Conservation (phyloP, 495 filamentous ascomycete genomes). For the Pyrenopolyporus hunteri region DNA sequence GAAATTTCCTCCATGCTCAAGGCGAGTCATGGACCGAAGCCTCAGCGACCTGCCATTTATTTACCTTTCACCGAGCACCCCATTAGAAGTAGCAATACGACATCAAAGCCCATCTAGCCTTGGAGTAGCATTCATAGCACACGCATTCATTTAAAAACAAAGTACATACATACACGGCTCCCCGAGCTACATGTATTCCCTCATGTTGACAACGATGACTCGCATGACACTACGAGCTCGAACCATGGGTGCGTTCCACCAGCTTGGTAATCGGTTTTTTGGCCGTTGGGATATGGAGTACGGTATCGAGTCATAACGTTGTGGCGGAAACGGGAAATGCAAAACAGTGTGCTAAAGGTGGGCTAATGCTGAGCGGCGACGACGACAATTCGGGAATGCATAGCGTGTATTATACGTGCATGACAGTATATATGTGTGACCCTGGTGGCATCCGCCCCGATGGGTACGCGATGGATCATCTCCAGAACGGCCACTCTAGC, state of each 20-base stretch:
- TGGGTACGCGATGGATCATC: constrained; percentile 25
- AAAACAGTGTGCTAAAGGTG: constrained; percentile 6
- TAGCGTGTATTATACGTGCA: constrained; percentile 14
- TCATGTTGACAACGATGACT: constrained; percentile 25
- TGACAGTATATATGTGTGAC: constrained; percentile 9
- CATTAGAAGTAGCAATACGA: constrained; percentile 8
- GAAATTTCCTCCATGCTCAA: constrained; percentile 8
- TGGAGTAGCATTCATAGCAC: not conserved
- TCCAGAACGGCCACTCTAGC: constrained; percentile 27
- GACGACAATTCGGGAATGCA: constrained; percentile 34
- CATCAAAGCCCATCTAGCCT: not conserved
- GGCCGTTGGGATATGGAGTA: not conserved
- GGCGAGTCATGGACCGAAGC: constrained; percentile 25
- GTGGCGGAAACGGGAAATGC: constrained; percentile 18
- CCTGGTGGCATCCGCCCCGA: constrained; percentile 35
- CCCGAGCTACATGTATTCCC: not conserved
- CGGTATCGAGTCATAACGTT: constrained; percentile 26
- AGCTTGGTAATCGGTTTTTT: constrained; percentile 20
- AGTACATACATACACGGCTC: no score
- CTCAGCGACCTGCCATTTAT: constrained; percentile 4
- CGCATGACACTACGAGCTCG: constrained; percentile 26
- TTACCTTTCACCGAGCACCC: constrained; percentile 17
- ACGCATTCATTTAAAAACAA: no score
- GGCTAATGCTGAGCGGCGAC: constrained; percentile 22
- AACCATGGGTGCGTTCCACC: constrained; percentile 23